Evolutionary conservation across 768 basidiomycete species (phyloP).

Genomic region (Amanita thiersii): DNA sequence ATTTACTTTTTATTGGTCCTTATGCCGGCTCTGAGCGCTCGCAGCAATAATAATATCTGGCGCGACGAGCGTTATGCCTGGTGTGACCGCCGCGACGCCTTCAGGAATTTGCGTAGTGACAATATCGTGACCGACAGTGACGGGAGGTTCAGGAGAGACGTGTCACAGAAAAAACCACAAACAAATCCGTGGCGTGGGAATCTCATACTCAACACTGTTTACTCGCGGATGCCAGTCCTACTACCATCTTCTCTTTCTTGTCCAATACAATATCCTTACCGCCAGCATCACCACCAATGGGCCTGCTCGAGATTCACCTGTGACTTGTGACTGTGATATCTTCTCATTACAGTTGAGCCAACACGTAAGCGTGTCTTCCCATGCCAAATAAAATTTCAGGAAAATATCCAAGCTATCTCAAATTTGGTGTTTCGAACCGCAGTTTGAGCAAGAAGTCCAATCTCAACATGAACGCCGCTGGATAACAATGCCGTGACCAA

Average conservation of each 20-base stretch:
- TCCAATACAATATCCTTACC: conserved; percentile 31
- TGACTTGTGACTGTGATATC: conserved; percentile 28
- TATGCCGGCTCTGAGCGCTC: conserved; percentile 6
- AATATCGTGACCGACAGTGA: conserved; percentile 42
- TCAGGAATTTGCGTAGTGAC: conserved; percentile 30
- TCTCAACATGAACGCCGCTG: conserved; percentile 54
- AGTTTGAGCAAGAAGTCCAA: conserved; percentile 54
- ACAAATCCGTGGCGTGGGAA: conserved; percentile 5
- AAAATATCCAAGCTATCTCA: conserved; percentile 47
- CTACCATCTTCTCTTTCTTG: no score
- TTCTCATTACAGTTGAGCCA: conserved; percentile 25
- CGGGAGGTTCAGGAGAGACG: conserved; percentile 26
- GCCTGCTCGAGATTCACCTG: conserved; percentile 35
- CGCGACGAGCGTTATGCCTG: conserved; percentile 26
- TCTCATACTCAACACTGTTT: no score
- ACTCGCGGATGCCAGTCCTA: no score
- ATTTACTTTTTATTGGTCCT: conserved; percentile 7
- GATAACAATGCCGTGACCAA: conserved; percentile 44
- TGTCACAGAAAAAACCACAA: conserved; percentile 23
- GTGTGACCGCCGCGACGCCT: conserved; percentile 36
- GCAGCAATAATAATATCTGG: conserved; percentile 1
- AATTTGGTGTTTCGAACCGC: conserved; percentile 63
- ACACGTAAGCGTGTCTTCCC: conserved; percentile 11
- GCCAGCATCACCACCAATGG: conserved; percentile 23
- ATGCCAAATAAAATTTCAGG: not conserved